phyloP scores from a whole-genome alignment of 2,329 filamentous ascomycete genomes.

The Nemania serpens region DNA sequence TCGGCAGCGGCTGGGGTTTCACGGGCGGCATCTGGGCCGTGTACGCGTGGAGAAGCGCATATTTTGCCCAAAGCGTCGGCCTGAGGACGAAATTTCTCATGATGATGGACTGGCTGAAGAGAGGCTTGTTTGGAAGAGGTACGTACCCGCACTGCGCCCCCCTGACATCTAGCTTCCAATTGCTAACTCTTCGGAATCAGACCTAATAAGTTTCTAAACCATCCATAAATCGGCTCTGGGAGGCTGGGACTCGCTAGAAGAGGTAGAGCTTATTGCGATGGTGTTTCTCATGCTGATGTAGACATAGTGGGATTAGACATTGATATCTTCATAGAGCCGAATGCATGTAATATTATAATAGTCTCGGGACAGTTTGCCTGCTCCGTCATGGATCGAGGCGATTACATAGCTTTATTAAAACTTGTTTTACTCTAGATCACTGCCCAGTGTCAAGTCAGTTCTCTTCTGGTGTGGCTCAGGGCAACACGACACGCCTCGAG shows the following conservation, averaged over 20 bases:
- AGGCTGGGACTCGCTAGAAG: neutral
- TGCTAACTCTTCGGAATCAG: slow-evolving; percentile 25
- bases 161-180: neutral
- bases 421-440: too few relatives aligned
- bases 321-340: neutral
- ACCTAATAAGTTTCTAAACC: slow-evolving; percentile 40
- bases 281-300: neutral
- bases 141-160: slow-evolving; percentile 44
- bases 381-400: neutral
- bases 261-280: neutral
- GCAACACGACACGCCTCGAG: too few relatives aligned
- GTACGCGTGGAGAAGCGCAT: slow-evolving; percentile 94
- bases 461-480: too few relatives aligned
- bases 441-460: too few relatives aligned
- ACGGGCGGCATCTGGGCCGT: slow-evolving; percentile 88
- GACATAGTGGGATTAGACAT: neutral
- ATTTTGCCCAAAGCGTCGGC: slow-evolving; percentile 97
- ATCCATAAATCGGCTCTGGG: neutral
- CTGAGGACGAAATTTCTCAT: slow-evolving; percentile 84
- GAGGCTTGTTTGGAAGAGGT: slow-evolving; percentile 95
- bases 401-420: neutral
- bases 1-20: slow-evolving; percentile 75
- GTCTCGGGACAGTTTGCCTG: neutral
- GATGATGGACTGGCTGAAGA: slow-evolving; percentile 99
- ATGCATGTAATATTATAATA: neutral